Conservation (phyloP, 495 filamentous ascomycete species). For the Aspergillus carlsbadensis region DNA sequence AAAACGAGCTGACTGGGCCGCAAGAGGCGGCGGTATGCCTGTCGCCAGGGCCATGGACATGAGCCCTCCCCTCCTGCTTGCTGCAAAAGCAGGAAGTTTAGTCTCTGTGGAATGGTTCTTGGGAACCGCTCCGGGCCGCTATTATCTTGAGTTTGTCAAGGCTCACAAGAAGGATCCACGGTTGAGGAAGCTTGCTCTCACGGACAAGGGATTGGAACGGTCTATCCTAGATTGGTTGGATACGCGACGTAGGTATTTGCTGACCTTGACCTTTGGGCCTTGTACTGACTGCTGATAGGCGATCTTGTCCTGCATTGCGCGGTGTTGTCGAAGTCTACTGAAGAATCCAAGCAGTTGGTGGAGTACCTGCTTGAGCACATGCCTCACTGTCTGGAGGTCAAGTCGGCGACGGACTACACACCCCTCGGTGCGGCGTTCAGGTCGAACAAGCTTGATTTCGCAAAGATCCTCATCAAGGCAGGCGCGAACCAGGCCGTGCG, state of each 20-base stretch:
- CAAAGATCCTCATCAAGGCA: conserved; percentile 57
- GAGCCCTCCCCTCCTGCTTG: conserved; percentile 56
- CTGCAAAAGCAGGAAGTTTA: conserved; percentile 56
- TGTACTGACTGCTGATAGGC: conserved; percentile 31
- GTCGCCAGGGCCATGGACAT: conserved; percentile 19
- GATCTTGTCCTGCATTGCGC: conserved; percentile 67
- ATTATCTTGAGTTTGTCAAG: conserved; percentile 63
- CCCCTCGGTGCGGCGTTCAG: conserved; percentile 60
- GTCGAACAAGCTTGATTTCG: conserved; percentile 49
- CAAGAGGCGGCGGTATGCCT: conserved; percentile 43
- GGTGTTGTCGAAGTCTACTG: conserved; percentile 43
- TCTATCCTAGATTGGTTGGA: conserved; percentile 61
- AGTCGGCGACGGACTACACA: conserved; percentile 53
- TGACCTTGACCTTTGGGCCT: background rate
- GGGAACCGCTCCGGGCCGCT: conserved; percentile 58
- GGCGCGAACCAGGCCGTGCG: conserved; percentile 64
- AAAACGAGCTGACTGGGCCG: conserved; percentile 65
- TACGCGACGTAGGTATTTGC: conserved; percentile 39
- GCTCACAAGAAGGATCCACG: conserved; percentile 54
- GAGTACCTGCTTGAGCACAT: conserved; percentile 58
- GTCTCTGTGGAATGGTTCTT: conserved; percentile 68
- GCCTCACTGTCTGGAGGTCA: conserved; percentile 58
- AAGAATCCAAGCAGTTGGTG: conserved; percentile 51
- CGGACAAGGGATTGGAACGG: conserved; percentile 56
- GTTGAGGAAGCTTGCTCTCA: conserved; percentile 52